These are phyloP conservation scores for Dendryphion nanum DNA, from an alignment of 2,329 filamentous ascomycete species.

Conservation along the genomic window DNA sequence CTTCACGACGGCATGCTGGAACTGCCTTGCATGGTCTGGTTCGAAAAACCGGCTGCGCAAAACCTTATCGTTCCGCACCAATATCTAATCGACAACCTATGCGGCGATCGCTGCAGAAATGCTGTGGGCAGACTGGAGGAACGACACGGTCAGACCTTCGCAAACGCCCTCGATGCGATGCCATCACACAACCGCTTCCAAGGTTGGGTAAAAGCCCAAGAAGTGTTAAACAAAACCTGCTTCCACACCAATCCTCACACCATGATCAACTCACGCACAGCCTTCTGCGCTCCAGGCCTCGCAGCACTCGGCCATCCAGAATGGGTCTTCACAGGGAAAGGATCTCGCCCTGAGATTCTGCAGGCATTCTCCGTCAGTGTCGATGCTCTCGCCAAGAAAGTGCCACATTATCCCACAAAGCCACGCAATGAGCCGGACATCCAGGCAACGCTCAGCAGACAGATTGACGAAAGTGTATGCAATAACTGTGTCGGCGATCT, in stretches of 20 bases:
- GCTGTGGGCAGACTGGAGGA: no score
- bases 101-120: conserved; percentile 10
- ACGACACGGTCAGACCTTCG: no score
- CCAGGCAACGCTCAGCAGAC: not conserved
- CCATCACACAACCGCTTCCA: no score
- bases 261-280: not conserved
- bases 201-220: no score
- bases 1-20: conserved; percentile 5
- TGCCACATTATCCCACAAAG: not conserved
- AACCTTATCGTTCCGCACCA: conserved; percentile 5
- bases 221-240: no score
- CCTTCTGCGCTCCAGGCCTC: conserved; percentile 11
- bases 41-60: conserved; percentile 1
- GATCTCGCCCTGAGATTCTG: conserved; percentile 2
- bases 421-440: conserved; percentile 2
- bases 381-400: conserved; percentile 3
- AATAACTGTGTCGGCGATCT: conserved; percentile 8
- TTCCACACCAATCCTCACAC: no score
- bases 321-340: conserved; percentile 5
- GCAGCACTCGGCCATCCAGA: conserved; percentile 6
- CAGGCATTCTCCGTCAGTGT: conserved; percentile 5
- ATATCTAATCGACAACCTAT: conserved; percentile 5
- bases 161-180: no score
- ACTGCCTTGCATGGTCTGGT: conserved; percentile 8
- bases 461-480: conserved; percentile 8